Evolutionary conservation across 371 early-diverging fungal species (phyloP).

Genomic region (Nosema granulosis): DNA sequence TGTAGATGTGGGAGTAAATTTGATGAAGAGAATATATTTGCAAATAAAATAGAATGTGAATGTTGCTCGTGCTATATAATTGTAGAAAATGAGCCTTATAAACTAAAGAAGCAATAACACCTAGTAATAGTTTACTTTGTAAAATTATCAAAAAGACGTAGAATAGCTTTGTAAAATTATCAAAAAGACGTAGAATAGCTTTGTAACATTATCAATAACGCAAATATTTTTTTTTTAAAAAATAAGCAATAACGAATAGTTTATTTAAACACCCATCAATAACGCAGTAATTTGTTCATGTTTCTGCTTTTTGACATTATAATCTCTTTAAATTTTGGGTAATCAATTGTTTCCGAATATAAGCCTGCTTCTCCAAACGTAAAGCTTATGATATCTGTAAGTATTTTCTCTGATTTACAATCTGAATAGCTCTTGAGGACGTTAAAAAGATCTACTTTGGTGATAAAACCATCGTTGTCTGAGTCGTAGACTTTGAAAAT

Average conservation of each 20-base stretch:
- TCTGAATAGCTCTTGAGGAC: conserved; percentile 89
- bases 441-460: conserved; percentile 86
- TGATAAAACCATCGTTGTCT: conserved; percentile 89
- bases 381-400: background rate
- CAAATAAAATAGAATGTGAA: conserved; percentile 14
- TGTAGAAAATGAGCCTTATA: background rate
- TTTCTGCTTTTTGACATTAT: background rate
- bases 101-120: no score
- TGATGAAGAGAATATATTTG: background rate
- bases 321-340: background rate
- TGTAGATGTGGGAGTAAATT: conserved; percentile 16
- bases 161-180: no score
- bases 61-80: conserved; percentile 6
- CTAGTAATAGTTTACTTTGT: no score
- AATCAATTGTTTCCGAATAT: background rate
- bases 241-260: no score
- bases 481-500: conserved; percentile 91
- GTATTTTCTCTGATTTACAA: background rate
- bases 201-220: no score
- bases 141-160: no score
- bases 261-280: no score
- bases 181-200: no score
- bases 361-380: background rate
- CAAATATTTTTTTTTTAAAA: no score
- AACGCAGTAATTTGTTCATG: background rate